These are phyloP conservation scores for Lactarius sanguifluus DNA, from an alignment of 768 basidiomycete species.

Conservation along the genomic window DNA sequence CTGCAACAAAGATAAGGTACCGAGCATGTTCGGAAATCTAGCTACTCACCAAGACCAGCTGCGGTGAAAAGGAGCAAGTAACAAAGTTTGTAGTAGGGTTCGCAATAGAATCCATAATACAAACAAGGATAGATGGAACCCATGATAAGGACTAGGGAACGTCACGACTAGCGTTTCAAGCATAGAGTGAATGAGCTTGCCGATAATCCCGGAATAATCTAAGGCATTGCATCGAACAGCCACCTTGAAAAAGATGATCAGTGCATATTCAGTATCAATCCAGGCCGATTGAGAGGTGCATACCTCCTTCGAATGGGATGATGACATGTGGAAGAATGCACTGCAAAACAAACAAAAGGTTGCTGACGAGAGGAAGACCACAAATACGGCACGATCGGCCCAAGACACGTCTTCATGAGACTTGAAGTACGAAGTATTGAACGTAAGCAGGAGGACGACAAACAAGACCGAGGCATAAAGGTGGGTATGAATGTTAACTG, in stretches of 20 bases:
- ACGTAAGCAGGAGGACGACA: conserved; percentile 51
- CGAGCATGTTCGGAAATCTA: not conserved
- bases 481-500: conserved; percentile 88
- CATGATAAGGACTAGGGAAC: conserved; percentile 54
- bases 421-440: conserved; percentile 51
- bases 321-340: conserved; percentile 69
- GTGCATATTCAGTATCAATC: not conserved
- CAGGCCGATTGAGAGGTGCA: conserved; percentile 26
- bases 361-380: conserved; percentile 67
- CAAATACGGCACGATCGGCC: conserved; percentile 59
- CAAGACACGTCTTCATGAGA: conserved; percentile 56
- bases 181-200: conserved; percentile 37
- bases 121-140: conserved; percentile 79
- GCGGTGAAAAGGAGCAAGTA: conserved; percentile 54
- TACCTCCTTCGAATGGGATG: conserved; percentile 72
- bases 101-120: conserved; percentile 77
- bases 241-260: conserved; percentile 43
- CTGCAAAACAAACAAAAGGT: conserved; percentile 72
- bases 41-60: conserved; percentile 57
- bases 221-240: conserved; percentile 58
- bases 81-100: conserved; percentile 49
- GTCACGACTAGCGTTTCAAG: conserved; percentile 22
- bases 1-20: conserved; percentile 36
- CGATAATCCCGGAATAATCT: conserved; percentile 80
- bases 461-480: conserved; percentile 69